phyloP scores from a whole-genome alignment of 2,329 filamentous ascomycete species.

The Escovopsis weberi region DNA sequence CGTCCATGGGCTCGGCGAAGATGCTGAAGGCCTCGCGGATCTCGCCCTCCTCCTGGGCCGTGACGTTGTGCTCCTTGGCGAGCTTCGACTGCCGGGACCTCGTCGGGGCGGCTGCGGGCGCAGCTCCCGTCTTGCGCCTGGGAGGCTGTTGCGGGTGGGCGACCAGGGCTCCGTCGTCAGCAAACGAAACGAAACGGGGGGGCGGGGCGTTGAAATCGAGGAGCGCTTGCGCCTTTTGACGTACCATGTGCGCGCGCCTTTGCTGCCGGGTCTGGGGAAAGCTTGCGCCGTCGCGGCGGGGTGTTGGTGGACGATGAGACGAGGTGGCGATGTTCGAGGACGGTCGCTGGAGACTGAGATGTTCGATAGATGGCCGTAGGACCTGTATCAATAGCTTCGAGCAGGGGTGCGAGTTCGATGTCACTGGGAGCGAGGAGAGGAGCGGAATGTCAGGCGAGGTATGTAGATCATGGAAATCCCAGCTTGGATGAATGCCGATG shows the following conservation, averaged over 20 bases:
- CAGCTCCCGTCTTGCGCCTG: slow-evolving; percentile 32
- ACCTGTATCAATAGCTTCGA: neutral
- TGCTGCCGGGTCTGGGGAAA: neutral
- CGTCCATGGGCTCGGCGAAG: slow-evolving; percentile 57
- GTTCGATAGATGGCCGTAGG: too few species aligned
- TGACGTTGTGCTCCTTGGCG: slow-evolving; percentile 81
- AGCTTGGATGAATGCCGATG: too few species aligned
- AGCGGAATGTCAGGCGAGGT: too few species aligned
- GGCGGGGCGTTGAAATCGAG: neutral
- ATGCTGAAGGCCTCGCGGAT: slow-evolving; percentile 82
- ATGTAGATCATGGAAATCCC: too few species aligned
- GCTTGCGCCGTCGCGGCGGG: neutral
- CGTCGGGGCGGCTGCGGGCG: slow-evolving; percentile 13
- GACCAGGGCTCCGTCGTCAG: neutral
- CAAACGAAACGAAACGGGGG: neutral
- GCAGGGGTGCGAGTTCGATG: slow-evolving; percentile 7
- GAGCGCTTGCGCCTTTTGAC: neutral
- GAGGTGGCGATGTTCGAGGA: neutral
- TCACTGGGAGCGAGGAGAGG: slow-evolving; percentile 5
- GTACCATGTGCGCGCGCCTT: neutral
- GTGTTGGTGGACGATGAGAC: neutral
- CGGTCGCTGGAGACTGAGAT: too few species aligned
- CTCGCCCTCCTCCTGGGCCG: slow-evolving; percentile 70
- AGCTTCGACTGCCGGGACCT: slow-evolving; percentile 62
- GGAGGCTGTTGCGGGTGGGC: slow-evolving; percentile 27